Percentiles rank a stretch among this genome's conserved stretches.
phyloP scores from a whole-genome alignment of 257 asterid species.

The Euphrasia confusa region DNA sequence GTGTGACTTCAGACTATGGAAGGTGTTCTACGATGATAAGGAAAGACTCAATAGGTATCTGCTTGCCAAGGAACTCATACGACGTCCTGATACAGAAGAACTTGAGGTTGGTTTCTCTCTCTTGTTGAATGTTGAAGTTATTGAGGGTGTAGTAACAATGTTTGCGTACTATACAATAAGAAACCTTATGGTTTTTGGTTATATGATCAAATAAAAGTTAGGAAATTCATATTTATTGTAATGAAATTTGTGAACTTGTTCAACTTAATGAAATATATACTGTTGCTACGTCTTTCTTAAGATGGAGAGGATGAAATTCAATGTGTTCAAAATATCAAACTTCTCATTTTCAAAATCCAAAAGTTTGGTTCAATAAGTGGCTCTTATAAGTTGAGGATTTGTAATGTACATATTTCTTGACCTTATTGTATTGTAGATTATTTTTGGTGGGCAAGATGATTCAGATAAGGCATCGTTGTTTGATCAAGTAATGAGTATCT shows the following conservation, averaged over 20 bases:
- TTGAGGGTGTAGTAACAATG: not conserved
- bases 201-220: not conserved
- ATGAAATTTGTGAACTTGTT: too few relatives aligned
- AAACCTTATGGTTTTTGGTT: too few relatives aligned
- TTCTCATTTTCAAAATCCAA: not conserved
- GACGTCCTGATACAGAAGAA: slow-evolving; percentile 80
- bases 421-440: slow-evolving; percentile 36
- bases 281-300: too few relatives aligned
- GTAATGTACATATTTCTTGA: not conserved
- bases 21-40: slow-evolving; percentile 88
- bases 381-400: not conserved
- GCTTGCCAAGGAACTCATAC: slow-evolving; percentile 75
- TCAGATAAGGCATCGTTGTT: slow-evolving; percentile 58
- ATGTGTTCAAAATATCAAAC: too few relatives aligned
- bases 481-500: slow-evolving; percentile 76
- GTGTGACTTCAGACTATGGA: slow-evolving; percentile 58
- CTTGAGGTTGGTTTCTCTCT: slow-evolving; percentile 67
- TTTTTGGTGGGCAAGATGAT: slow-evolving; percentile 58
- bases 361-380: too few relatives aligned
- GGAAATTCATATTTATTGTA: too few relatives aligned
- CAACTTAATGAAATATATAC: too few relatives aligned
- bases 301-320: too few relatives aligned
- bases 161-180: too few relatives aligned
- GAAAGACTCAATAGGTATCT: slow-evolving; percentile 81
- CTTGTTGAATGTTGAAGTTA: not conserved